These are phyloP conservation scores for Chaetomiaceae sp. DNA, from an alignment of 2,329 filamentous ascomycete species.

Conservation along the genomic window DNA sequence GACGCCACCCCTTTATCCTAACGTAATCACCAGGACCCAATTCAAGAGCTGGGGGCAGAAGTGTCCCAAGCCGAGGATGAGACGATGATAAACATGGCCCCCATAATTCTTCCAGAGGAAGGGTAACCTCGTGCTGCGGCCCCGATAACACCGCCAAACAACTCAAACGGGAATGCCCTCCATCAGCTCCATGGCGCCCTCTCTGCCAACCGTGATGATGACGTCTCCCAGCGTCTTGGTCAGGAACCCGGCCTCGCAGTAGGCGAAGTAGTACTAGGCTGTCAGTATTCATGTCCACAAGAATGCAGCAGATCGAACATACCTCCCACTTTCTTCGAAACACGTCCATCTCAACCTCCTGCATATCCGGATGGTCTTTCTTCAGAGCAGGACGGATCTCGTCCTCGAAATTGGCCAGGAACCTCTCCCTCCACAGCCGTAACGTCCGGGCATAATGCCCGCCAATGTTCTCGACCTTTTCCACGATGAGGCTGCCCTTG, in stretches of 20 bases:
- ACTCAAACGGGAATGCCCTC: conserved; percentile 61
- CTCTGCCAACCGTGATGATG: conserved; percentile 65
- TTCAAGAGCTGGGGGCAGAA: too few species aligned
- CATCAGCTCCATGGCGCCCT: conserved; percentile 63
- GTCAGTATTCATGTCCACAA: conserved; percentile 11
- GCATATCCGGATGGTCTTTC: conserved; percentile 54
- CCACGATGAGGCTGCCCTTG: conserved; percentile 58
- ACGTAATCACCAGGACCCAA: too few species aligned
- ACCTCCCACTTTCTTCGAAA: conserved; percentile 70
- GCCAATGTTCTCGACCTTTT: conserved; percentile 67
- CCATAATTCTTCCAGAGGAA: too few species aligned
- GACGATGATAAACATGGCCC: too few species aligned
- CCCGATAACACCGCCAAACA: neutral
- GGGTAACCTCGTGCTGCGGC: too few species aligned
- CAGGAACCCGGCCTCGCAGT: conserved; percentile 69
- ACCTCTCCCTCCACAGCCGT: conserved; percentile 63
- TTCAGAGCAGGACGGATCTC: conserved; percentile 58
- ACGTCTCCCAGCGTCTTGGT: conserved; percentile 69
- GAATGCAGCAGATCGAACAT: conserved; percentile 30
- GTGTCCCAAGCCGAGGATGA: too few species aligned
- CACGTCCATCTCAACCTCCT: conserved; percentile 58
- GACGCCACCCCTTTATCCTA: too few species aligned
- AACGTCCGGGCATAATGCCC: conserved; percentile 69
- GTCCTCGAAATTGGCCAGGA: conserved; percentile 57
- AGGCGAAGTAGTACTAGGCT: conserved; percentile 66